phyloP scores from a whole-genome alignment of 2,329 filamentous ascomycete genomes.

The Fusarium redolens region DNA sequence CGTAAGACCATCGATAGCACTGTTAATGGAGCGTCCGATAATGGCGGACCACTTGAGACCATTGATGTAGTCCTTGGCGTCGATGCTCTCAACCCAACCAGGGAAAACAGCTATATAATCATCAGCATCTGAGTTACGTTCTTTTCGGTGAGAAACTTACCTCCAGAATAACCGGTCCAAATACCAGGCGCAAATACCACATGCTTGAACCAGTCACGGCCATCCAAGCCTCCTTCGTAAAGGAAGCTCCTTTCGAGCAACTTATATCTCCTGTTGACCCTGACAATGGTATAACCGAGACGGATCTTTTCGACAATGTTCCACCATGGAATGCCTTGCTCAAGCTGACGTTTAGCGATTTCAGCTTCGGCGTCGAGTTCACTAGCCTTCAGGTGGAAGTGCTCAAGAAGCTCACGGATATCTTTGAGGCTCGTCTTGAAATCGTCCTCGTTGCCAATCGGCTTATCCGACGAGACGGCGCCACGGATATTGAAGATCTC shows the following conservation, averaged over 20 bases:
- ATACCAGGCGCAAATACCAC: conserved; percentile 91
- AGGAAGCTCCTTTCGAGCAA: conserved; percentile 83
- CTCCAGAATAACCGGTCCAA: conserved; percentile 91
- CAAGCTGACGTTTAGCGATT: conserved; percentile 56
- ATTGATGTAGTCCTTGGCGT: conserved; percentile 67
- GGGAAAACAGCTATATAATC: conserved; percentile 66
- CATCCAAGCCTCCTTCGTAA: conserved; percentile 80
- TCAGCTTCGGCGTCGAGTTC: conserved; percentile 60
- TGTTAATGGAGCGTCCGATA: conserved; percentile 62
- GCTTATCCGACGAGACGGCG: conserved; percentile 33
- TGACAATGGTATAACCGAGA: conserved; percentile 71
- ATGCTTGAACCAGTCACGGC: conserved; percentile 91
- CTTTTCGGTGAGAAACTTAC: conserved; percentile 54
- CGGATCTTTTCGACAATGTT: conserved; percentile 75
- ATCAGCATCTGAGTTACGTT: neutral
- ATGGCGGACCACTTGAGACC: conserved; percentile 70
- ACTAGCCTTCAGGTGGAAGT: conserved; percentile 54
- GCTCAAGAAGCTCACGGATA: conserved; percentile 53
- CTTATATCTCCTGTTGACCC: conserved; percentile 85
- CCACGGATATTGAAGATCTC: conserved; percentile 49
- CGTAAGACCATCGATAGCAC: conserved; percentile 56
- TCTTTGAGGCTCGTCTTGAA: conserved; percentile 55
- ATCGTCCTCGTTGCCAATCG: conserved; percentile 51
- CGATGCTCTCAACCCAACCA: conserved; percentile 71
- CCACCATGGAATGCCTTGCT: conserved; percentile 79